A percentile compares a stretch with the other conserved stretches of the same genome.
Conservation (phyloP, 2,329 filamentous ascomycete species). For the Corinectria fuckeliana region DNA sequence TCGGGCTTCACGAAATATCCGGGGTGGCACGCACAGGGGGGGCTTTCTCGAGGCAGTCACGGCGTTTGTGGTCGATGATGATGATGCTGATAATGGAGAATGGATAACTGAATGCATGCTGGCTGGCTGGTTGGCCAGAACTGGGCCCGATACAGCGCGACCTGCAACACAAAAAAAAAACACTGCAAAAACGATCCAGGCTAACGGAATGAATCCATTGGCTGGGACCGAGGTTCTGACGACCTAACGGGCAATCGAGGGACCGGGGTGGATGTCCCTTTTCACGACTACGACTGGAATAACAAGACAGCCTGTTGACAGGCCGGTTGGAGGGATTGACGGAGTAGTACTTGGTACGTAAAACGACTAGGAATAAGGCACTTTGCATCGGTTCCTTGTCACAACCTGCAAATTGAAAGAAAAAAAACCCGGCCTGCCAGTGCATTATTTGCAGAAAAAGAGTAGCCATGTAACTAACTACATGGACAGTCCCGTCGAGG, state of each 20-base stretch:
- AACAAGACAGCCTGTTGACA: neutral
- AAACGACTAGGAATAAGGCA: constrained; percentile 8
- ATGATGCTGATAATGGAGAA: neutral
- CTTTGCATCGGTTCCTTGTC: neutral
- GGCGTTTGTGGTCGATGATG: constrained; percentile 1
- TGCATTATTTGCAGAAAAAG: neutral
- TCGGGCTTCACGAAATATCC: neutral
- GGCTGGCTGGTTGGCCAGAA: constrained; percentile 7
- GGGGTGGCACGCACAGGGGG: neutral
- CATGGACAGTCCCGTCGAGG: neutral
- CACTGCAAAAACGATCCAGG: constrained; percentile 7
- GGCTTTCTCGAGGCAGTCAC: neutral
- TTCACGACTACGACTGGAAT: neutral
- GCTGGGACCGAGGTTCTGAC: constrained; percentile 15
- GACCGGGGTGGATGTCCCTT: constrained; percentile 12
- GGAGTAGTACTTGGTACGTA: constrained; percentile 15
- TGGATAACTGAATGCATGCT: constrained; percentile 8
- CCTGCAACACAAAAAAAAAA: constrained; percentile 9
- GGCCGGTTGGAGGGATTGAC: neutral
- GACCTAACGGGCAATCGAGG: constrained; percentile 31
- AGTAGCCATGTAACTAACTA: too few species aligned
- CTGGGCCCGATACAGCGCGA: constrained; percentile 10
- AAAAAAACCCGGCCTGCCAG: neutral
- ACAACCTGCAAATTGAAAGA: constrained; percentile 1
- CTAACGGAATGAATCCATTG: constrained; percentile 21